phyloP scores from a whole-genome alignment of 2,329 filamentous ascomycete genomes.

The Cordyceps cateniannulata region DNA sequence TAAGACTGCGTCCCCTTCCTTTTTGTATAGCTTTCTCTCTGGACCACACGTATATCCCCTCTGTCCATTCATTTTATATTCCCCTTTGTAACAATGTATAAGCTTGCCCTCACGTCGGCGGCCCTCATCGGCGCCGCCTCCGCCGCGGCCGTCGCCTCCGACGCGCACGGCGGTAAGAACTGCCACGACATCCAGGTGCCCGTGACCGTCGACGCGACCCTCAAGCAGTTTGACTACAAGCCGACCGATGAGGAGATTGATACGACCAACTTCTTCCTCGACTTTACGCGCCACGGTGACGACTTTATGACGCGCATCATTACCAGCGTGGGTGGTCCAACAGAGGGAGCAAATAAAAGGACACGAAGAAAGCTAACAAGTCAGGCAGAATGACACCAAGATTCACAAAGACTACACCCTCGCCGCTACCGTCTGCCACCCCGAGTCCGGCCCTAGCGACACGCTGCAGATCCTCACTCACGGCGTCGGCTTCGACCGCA shows the following conservation, averaged over 20 bases:
- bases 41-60: background rate
- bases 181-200: conserved; percentile 49
- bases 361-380: background rate
- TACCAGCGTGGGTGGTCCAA: conserved; percentile 36
- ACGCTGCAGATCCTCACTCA: conserved; percentile 36
- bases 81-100: background rate
- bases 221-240: conserved; percentile 1
- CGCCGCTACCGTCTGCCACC: conserved; percentile 55
- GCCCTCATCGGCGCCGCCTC: conserved; percentile 19
- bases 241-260: conserved; percentile 47
- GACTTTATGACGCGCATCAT: conserved; percentile 42
- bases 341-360: background rate
- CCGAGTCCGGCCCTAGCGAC: conserved; percentile 35
- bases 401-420: conserved; percentile 50
- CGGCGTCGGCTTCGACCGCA: conserved; percentile 35
- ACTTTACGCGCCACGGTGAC: conserved; percentile 39
- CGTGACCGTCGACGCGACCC: conserved; percentile 24
- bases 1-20: background rate
- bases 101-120: conserved; percentile 16
- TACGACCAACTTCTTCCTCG: conserved; percentile 48
- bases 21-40: background rate
- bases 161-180: conserved; percentile 25
- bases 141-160: conserved; percentile 20
- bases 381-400: conserved; percentile 34
- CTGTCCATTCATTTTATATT: background rate